Conservation (phyloP, 805 yeast genomes). For the Candida stauntonica region DNA sequence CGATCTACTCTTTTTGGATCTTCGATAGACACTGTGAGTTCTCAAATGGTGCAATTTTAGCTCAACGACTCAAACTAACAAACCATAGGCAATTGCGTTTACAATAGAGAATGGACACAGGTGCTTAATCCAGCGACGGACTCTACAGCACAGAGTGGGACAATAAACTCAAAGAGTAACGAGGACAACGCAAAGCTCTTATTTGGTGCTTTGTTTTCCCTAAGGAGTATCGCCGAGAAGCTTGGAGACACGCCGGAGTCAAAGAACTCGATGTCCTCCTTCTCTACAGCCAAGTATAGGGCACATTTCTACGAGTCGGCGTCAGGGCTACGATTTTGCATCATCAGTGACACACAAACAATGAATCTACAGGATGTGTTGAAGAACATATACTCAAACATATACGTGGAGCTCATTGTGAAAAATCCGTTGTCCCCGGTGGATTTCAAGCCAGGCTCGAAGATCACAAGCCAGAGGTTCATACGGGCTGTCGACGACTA, state of each 20-base stretch:
- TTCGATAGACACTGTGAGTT: constrained; percentile 81
- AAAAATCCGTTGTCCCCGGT: constrained; percentile 57
- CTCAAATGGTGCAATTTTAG: neutral
- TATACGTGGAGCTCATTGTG: constrained; percentile 57
- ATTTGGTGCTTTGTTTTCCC: constrained; percentile 79
- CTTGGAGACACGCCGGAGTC: constrained; percentile 34
- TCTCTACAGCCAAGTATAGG: constrained; percentile 71
- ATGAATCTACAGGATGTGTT: constrained; percentile 53
- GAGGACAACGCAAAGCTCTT: constrained; percentile 75
- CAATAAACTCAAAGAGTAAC: constrained; percentile 49
- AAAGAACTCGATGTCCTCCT: constrained; percentile 41
- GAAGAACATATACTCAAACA: constrained; percentile 52
- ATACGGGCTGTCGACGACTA: constrained; percentile 20
- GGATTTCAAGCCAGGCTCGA: constrained; percentile 49
- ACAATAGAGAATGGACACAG: constrained; percentile 65
- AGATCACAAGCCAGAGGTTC: constrained; percentile 54
- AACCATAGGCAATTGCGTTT: constrained; percentile 62
- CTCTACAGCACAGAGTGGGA: constrained; percentile 26
- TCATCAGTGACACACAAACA: constrained; percentile 61
- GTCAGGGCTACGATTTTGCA: constrained; percentile 69
- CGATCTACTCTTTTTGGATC: constrained; percentile 82
- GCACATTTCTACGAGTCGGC: constrained; percentile 79
- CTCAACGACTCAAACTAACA: neutral
- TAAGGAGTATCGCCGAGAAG: constrained; percentile 69
- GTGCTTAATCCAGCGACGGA: constrained; percentile 16